Base-by-base conservation (phyloP, 2,329 filamentous ascomycete genomes). In the Pochonia chlamydosporia region DNA sequence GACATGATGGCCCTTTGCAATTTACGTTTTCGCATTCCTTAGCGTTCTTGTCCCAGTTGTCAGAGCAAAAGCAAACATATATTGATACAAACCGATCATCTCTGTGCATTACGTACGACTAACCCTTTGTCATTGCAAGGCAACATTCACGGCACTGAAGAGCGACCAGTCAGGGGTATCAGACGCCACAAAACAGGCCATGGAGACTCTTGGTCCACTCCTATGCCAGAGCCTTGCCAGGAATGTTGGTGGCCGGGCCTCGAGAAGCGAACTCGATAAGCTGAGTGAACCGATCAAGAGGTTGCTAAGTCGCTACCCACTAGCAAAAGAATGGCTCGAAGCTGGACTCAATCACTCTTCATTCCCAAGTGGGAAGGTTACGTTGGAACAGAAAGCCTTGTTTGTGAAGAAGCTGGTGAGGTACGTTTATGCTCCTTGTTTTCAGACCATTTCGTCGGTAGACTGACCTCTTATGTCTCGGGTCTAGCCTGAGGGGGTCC, bases 281-380 rank as follows among this genome's bases (percentile, higher is more conserved):
- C 66, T 90, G 5, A 78, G 78, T 46, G 84, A 88, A 49, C 85
- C 85, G 2, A 68, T 90, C 4, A 87, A 85, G 65, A 87, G 82
- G 59, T 69, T 90, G 20, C 71, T 85, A 2, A 71, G 71, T 31
- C 69, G 75, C 28, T 74, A 84, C 49, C 67, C 74, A 1, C 68
- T 71, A 46, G 72, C 82, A 4, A 81, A 78, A 54, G 63, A 63
- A 25, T 87, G 84, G 84, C 69, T 89, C 2, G 78, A 85, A 50
- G 65, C 70, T 4, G 82, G 82, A 1, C 62, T 89, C 30, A 60
- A 71, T 26, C 70, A 74, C 44, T 70, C 73, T 0, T 67, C 71
- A 3, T 84, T 84, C 52, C 79, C 81, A 0, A 81, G 78, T 49
- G 64, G 72, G n/a, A 80, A 79, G 42, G 73, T 88, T 2, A 71